Evolutionary conservation across 2,329 filamentous ascomycete species (phyloP).

Genomic region (Aspergillus sp.): DNA sequence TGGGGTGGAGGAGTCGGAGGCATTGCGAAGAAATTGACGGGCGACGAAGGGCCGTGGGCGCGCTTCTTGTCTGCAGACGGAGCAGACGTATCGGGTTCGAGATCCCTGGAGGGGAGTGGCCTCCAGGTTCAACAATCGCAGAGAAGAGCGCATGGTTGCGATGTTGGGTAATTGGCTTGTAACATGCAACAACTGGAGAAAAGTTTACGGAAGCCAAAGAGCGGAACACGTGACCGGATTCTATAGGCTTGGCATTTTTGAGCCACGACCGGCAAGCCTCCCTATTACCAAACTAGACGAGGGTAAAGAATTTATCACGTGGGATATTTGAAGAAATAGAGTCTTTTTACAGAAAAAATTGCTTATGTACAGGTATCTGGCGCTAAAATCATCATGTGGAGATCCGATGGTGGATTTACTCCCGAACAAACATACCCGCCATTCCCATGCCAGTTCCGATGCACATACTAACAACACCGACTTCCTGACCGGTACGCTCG

Average conservation of each 20-base stretch:
- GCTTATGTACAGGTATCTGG: conserved; percentile 20
- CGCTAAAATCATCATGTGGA: conserved; percentile 20
- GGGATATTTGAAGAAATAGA: too few relatives aligned
- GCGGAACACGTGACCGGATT: conserved; percentile 26
- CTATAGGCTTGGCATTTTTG: conserved; percentile 9
- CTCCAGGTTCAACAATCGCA: conserved; percentile 40
- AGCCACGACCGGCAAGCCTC: background rate
- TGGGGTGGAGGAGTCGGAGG: conserved; percentile 33
- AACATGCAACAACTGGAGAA: conserved; percentile 13
- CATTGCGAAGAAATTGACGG: conserved; percentile 38
- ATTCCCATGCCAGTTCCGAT: conserved; percentile 80
- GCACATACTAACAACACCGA: conserved; percentile 91
- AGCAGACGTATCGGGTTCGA: conserved; percentile 39
- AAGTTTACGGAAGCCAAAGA: conserved; percentile 19
- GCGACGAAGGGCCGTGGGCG: conserved; percentile 31
- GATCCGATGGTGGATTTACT: conserved; percentile 42
- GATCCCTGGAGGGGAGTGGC: conserved; percentile 27
- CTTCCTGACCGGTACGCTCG: conserved; percentile 65
- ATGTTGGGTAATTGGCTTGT: conserved; percentile 7
- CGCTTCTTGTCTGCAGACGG: conserved; percentile 39
- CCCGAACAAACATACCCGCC: conserved; percentile 66
- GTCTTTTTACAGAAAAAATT: background rate
- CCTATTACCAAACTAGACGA: background rate
- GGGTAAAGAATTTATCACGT: background rate
- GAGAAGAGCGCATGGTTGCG: conserved; percentile 39